Base-by-base conservation (phyloP, 176 grass and related monocot species). In the Paspalum vaginatum region DNA sequence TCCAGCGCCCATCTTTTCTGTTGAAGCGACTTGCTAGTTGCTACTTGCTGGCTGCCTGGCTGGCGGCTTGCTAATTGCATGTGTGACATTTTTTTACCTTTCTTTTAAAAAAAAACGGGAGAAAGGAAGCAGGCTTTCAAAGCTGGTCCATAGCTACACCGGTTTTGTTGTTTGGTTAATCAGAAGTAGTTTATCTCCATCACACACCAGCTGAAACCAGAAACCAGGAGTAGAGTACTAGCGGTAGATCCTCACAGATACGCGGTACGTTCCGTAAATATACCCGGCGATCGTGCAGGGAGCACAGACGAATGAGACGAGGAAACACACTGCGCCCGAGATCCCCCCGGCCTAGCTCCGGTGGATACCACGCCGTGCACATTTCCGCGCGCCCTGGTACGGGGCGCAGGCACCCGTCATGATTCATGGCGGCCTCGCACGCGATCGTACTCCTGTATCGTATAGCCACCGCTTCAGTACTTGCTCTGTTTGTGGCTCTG, bases 1-100 rank as follows among this genome's bases (percentile, higher is more conserved):
- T 15, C 49, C 18, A 64, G 65, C 63, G 46, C 32, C 76, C 16
- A 22, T 79, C 41, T 70, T 63, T 22, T 84, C 53, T 70, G 38
- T 62, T 39, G 53, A 74, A 39, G 61, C 7, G 16, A 57, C 16
- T 75, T 55, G 48, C 14, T 42, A 24, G n/a, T n/a, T n/a, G n/a
- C n/a, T n/a, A n/a, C 25, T 77, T 66, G 20, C 52, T 55, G n/a
- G 70, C 13, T 41, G 32, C 2, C 32, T 32, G 32, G 32, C 32
- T n/a, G n/a, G n/a, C n/a, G n/a, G 32, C 32, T 32, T 3, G n/a
- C 32, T 32, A 32, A 32, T 32, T n/a, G n/a, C n/a, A n/a, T n/a
- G n/a, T n/a, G n/a, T n/a, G n/a, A n/a, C n/a, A n/a, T n/a, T 32
- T 32, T 32, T 32, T 32, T 2, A 32, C 32, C 32, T 32, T 32